These are phyloP conservation scores for Paracoccidioides lutzii DNA, from an alignment of 2,329 filamentous ascomycete genomes.

Conservation along the genomic window DNA sequence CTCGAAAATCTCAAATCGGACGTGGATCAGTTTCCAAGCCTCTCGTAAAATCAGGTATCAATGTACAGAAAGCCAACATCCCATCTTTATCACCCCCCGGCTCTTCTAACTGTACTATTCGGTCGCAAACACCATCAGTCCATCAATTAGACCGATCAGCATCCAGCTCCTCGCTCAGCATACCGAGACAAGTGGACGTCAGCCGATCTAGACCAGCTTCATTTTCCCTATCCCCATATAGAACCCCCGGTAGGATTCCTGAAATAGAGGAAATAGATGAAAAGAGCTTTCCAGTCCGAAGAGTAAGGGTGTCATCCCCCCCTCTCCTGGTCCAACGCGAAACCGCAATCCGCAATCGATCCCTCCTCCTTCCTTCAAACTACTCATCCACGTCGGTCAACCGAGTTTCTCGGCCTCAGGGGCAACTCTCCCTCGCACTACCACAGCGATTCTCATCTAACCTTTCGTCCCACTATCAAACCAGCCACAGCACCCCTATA, in stretches of 20 bases:
- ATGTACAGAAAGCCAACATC: background rate
- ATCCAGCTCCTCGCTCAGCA: background rate
- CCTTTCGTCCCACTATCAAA: background rate
- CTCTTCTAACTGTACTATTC: background rate
- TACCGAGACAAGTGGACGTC: background rate
- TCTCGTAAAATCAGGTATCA: background rate
- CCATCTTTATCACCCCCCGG: background rate
- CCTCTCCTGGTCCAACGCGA: slow-evolving; percentile 44
- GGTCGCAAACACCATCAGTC: background rate
- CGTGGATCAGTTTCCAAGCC: background rate
- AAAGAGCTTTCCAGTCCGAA: background rate
- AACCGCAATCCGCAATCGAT: slow-evolving; percentile 32
- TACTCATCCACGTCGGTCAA: background rate
- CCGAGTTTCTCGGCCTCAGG: background rate
- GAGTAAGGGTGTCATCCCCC: background rate
- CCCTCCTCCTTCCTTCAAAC: background rate
- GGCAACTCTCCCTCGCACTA: background rate
- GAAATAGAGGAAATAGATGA: background rate
- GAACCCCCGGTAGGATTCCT: background rate
- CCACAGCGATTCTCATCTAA: background rate
- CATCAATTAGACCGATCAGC: background rate
- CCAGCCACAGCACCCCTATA: background rate
- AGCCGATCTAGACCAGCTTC: background rate
- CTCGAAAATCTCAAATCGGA: background rate
- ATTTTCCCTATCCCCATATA: background rate